Conservation (phyloP, 148 eudicot genomes). For the Rhododendron ferrugineum region DNA sequence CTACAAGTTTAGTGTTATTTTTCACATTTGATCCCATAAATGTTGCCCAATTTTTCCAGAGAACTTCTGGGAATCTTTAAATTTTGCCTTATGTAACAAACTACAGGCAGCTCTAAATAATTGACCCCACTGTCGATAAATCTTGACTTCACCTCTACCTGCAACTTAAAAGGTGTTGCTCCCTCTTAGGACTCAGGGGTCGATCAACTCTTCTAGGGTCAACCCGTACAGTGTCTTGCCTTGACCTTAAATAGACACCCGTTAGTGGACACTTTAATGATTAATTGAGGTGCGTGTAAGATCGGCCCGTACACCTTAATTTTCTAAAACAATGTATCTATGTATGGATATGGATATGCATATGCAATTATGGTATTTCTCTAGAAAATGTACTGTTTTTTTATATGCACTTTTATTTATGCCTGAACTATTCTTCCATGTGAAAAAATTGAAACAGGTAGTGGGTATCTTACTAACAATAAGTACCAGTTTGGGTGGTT, state of each 20-base stretch:
- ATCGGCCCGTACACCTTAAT: background rate
- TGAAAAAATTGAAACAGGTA: constrained; percentile 39
- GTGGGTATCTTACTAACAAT: constrained; percentile 89
- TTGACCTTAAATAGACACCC: background rate
- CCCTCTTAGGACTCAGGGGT: background rate
- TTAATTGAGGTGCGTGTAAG: background rate
- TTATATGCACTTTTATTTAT: background rate
- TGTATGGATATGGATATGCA: background rate
- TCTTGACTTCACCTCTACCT: background rate
- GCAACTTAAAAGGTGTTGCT: background rate
- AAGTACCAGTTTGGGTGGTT: constrained; percentile 97
- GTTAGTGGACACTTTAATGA: background rate
- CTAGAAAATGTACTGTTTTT: background rate
- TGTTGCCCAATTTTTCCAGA: background rate
- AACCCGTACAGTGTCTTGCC: background rate
- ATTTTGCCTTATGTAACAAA: background rate
- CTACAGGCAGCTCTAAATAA: background rate
- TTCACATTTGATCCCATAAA: background rate
- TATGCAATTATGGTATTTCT: background rate
- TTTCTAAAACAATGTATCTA: background rate
- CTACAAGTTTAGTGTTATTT: background rate
- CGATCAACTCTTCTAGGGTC: background rate
- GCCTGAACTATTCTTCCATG: background rate
- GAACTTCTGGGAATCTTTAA: background rate
- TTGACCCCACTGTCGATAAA: background rate